These are phyloP conservation scores for Neopestalotiopsis sp. DNA, from an alignment of 2,329 filamentous ascomycete species.

Conservation along the genomic window DNA sequence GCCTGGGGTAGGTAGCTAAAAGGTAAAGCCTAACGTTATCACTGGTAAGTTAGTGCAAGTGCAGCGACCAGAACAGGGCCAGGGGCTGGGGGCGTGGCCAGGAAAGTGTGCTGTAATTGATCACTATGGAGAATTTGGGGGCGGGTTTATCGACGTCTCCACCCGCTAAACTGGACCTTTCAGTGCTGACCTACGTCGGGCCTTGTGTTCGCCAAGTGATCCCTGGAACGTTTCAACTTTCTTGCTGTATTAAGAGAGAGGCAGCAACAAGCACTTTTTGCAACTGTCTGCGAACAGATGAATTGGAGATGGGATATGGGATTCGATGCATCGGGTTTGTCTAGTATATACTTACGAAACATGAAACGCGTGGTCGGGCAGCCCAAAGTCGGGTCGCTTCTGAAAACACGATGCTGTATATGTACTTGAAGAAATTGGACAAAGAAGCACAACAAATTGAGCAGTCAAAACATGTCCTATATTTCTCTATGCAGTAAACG, in stretches of 20 bases:
- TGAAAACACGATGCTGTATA: too few relatives aligned
- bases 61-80: not conserved
- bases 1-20: not conserved
- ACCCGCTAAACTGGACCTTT: not conserved
- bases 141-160: not conserved
- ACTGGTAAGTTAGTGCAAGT: not conserved
- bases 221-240: too few relatives aligned
- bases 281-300: not conserved
- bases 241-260: too few relatives aligned
- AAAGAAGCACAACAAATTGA: too few relatives aligned
- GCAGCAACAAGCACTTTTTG: too few relatives aligned
- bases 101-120: not conserved
- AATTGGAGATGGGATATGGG: not conserved
- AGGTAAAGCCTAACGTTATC: constrained; percentile 1
- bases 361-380: too few relatives aligned
- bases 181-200: too few relatives aligned
- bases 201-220: too few relatives aligned
- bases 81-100: not conserved
- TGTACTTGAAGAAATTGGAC: too few relatives aligned
- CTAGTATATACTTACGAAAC: too few relatives aligned
- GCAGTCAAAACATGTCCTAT: not conserved
- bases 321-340: too few relatives aligned
- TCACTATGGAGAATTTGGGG: not conserved
- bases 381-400: too few relatives aligned
- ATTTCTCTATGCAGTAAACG: not conserved